phyloP scores from a whole-genome alignment of 345 rosid genomes.

The Isatis tinctoria region DNA sequence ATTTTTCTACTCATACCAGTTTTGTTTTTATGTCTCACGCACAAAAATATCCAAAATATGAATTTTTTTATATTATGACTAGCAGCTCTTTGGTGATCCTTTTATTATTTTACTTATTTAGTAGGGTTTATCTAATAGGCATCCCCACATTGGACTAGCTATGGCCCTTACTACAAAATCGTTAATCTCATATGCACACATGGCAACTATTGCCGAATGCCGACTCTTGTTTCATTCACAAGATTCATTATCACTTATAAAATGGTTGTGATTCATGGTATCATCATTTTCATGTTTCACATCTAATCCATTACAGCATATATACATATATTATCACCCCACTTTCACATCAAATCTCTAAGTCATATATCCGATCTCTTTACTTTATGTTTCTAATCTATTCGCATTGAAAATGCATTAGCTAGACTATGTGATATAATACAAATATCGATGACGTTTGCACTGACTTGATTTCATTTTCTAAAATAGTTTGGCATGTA shows the following conservation, averaged over 20 bases:
- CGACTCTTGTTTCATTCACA: constrained; percentile 19
- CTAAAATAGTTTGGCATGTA: background rate
- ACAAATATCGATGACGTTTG: background rate
- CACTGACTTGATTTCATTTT: background rate
- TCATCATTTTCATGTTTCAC: background rate
- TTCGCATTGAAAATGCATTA: background rate
- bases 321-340: background rate
- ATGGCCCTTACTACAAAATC: constrained; percentile 10
- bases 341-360: background rate
- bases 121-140: background rate
- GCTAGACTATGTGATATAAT: background rate
- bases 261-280: constrained; percentile 13
- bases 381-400: background rate
- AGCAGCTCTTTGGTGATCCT: background rate
- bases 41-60: background rate
- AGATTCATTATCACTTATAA: constrained; percentile 1
- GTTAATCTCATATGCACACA: constrained; percentile 23
- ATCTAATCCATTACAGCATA: background rate
- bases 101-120: background rate
- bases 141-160: constrained; percentile 21
- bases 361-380: background rate
- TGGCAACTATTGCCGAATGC: constrained; percentile 20
- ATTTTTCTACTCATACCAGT: background rate
- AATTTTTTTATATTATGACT: background rate
- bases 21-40: constrained; percentile 15